Evolutionary conservation across 2,329 filamentous ascomycete genomes (phyloP).

Genomic region (Sclerotinia subarctica): DNA sequence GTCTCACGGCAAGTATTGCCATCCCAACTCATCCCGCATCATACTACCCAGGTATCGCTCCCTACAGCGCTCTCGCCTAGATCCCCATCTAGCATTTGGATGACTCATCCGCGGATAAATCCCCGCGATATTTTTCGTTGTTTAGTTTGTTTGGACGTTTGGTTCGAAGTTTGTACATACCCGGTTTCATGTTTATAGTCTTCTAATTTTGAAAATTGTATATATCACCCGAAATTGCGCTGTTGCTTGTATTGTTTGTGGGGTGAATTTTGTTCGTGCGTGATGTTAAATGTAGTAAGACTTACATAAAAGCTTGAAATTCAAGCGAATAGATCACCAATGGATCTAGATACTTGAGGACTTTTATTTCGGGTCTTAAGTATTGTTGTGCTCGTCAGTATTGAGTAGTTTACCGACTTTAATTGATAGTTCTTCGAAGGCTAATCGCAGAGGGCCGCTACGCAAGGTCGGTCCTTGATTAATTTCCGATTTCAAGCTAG

Average conservation of each 20-base stretch:
- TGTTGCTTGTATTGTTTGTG: background rate
- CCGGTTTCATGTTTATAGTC: background rate
- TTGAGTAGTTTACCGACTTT: too few species aligned
- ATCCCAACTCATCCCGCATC: slow-evolving; percentile 29
- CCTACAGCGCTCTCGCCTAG: slow-evolving; percentile 24
- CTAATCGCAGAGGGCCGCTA: background rate
- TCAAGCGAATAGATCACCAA: too few species aligned
- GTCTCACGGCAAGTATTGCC: slow-evolving; percentile 26
- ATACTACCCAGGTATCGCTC: slow-evolving; percentile 25
- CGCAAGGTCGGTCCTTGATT: background rate
- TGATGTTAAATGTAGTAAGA: background rate
- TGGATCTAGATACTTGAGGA: too few species aligned
- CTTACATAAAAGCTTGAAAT: background rate
- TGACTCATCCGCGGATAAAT: background rate
- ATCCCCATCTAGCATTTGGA: background rate
- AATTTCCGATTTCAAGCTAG: background rate
- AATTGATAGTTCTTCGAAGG: background rate
- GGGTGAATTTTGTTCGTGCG: background rate
- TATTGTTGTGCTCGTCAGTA: too few species aligned
- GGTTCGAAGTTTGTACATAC: background rate
- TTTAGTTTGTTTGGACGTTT: background rate
- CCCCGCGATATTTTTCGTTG: background rate
- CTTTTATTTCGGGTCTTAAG: too few species aligned
- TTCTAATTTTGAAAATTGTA: background rate
- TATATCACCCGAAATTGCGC: background rate